A percentile compares a stretch with the other conserved stretches of the same genome.
Conservation (phyloP, 139 green algal genomes). For the Microglena sp. region DNA sequence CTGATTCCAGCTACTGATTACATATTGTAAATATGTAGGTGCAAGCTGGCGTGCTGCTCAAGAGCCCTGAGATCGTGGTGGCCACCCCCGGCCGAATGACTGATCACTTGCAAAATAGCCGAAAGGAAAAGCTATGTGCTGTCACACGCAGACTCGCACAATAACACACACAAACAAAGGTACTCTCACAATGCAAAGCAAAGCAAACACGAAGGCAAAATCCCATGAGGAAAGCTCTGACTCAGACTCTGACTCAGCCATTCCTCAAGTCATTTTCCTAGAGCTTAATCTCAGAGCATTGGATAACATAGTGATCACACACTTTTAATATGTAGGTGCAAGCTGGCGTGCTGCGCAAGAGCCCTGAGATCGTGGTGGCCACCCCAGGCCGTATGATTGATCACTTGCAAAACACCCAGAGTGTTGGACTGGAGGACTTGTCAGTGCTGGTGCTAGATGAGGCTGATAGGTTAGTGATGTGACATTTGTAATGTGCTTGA, state of each 20-base stretch:
- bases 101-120: slow-evolving; percentile 94
- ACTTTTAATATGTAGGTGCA: slow-evolving; percentile 49
- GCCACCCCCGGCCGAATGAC: slow-evolving; percentile 85
- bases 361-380: slow-evolving; percentile 85
- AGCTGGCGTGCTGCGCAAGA: slow-evolving; percentile 58
- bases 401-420: slow-evolving; percentile 84
- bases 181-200: background rate
- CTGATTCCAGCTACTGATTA: no score
- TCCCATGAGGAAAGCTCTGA: no score
- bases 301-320: no score
- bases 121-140: no score
- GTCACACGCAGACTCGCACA: background rate
- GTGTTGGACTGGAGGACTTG: slow-evolving; percentile 85
- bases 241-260: no score
- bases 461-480: slow-evolving; percentile 73
- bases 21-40: no score
- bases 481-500: no score
- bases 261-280: no score
- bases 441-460: slow-evolving; percentile 89
- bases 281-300: no score
- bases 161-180: background rate
- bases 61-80: slow-evolving; percentile 80
- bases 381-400: slow-evolving; percentile 89
- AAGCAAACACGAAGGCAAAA: no score
- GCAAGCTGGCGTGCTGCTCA: slow-evolving; percentile 70